A percentile compares a stretch with the other conserved stretches of the same genome.
These are phyloP conservation scores for Acer yangbiense DNA, from an alignment of 345 rosid genomes.

Conservation along the genomic window DNA sequence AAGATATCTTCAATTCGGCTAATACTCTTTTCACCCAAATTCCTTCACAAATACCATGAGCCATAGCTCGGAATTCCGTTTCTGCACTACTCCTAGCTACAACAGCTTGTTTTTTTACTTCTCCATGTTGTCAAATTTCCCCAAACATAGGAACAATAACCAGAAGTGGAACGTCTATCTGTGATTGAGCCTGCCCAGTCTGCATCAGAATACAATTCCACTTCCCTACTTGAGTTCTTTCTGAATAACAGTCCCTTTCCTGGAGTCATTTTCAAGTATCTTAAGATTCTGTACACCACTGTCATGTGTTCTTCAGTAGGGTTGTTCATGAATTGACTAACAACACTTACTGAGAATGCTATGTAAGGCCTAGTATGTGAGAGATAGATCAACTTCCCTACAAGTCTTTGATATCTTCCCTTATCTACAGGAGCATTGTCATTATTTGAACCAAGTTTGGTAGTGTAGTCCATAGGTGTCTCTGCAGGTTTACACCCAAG, in stretches of 20 bases:
- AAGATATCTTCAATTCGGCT: background rate
- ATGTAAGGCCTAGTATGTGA: too few species aligned
- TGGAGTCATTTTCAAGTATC: background rate
- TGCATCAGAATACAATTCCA: background rate
- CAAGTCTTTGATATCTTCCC: too few species aligned
- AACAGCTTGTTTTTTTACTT: background rate
- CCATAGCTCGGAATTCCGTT: background rate
- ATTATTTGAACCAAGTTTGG: too few species aligned
- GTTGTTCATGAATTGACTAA: too few species aligned
- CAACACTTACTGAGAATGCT: too few species aligned
- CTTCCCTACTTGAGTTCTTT: background rate
- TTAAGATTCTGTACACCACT: background rate
- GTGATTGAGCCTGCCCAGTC: background rate
- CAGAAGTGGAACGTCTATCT: background rate
- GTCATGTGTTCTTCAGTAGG: too few species aligned
- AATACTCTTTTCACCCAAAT: background rate
- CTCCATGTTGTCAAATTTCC: background rate
- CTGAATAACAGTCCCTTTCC: background rate
- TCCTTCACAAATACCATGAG: conserved; percentile 1
- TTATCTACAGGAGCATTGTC: too few species aligned
- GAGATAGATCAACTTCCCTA: too few species aligned
- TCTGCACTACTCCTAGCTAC: background rate
- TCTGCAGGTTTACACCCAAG: too few species aligned
- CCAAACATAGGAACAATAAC: background rate
- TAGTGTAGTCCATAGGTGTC: too few species aligned